Evolutionary conservation across 352 stramenopile species (phyloP).

Genomic region (Aphanomyces cochlioides): DNA sequence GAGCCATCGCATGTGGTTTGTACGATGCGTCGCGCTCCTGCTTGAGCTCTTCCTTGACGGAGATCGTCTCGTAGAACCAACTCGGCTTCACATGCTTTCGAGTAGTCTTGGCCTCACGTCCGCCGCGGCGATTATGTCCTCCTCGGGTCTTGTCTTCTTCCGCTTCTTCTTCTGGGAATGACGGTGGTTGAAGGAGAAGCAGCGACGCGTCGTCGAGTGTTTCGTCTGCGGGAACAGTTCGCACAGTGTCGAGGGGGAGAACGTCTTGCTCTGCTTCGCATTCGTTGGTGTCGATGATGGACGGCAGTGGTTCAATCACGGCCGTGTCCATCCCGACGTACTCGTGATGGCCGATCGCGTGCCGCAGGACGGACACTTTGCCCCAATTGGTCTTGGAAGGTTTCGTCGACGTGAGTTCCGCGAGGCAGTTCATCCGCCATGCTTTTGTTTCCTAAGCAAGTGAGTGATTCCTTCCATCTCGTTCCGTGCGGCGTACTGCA

Average conservation of each 20-base stretch:
- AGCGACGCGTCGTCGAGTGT: not conserved
- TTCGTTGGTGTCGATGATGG: not conserved
- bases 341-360: not conserved
- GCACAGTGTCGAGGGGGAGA: conserved; percentile 2
- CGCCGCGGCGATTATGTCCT: not conserved
- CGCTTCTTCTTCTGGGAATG: not conserved
- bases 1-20: conserved; percentile 15
- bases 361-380: conserved; percentile 8
- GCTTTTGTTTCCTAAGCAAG: conserved; percentile 3
- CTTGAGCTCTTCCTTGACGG: conserved; percentile 22
- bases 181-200: not conserved
- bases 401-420: not conserved
- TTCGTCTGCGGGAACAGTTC: not conserved
- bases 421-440: conserved; percentile 7
- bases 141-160: not conserved
- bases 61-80: conserved; percentile 22
- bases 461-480: not conserved
- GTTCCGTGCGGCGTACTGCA: no score
- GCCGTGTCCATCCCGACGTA: not conserved
- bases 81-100: conserved; percentile 16
- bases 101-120: not conserved
- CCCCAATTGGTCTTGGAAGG: conserved; percentile 1
- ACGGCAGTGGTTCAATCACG: not conserved
- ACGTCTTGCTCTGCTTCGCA: no score
- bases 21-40: conserved; percentile 9